Conservation (phyloP, 768 basidiomycete genomes). For the Pleurotus tuoliensis region DNA sequence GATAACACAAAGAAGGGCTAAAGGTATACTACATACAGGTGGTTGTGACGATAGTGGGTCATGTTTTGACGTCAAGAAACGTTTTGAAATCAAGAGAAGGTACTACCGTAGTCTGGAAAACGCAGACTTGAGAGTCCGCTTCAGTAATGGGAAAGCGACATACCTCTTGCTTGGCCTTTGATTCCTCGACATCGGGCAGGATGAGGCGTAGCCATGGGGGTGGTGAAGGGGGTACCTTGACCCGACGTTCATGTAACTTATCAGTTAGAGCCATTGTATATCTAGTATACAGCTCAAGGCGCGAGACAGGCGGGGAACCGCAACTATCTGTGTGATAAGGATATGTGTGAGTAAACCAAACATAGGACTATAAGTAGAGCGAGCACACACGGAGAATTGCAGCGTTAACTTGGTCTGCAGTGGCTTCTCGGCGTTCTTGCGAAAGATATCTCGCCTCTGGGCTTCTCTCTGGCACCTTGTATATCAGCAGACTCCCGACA, state of each 20-base stretch:
- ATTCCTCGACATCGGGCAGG: conserved; percentile 24
- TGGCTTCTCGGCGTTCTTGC: conserved; percentile 70
- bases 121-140: conserved; percentile 5
- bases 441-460: conserved; percentile 72
- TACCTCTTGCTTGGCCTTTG: conserved; percentile 15
- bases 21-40: neutral
- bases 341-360: neutral
- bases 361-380: neutral
- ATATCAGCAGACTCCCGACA: conserved; percentile 80
- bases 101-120: conserved; percentile 27
- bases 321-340: conserved; percentile 41
- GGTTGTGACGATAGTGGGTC: conserved; percentile 12
- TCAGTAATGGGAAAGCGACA: neutral
- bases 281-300: conserved; percentile 60
- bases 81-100: conserved; percentile 52
- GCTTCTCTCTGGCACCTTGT: conserved; percentile 74
- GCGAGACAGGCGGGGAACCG: conserved; percentile 49
- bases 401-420: conserved; percentile 85
- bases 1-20: neutral
- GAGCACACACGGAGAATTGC: conserved; percentile 73
- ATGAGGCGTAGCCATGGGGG: conserved; percentile 43
- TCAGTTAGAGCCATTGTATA: conserved; percentile 64
- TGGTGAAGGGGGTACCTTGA: conserved; percentile 35
- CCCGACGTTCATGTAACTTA: conserved; percentile 44
- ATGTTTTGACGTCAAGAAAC: conserved; percentile 47